Conservation (phyloP, 768 basidiomycete species). For the Russula compacta region DNA sequence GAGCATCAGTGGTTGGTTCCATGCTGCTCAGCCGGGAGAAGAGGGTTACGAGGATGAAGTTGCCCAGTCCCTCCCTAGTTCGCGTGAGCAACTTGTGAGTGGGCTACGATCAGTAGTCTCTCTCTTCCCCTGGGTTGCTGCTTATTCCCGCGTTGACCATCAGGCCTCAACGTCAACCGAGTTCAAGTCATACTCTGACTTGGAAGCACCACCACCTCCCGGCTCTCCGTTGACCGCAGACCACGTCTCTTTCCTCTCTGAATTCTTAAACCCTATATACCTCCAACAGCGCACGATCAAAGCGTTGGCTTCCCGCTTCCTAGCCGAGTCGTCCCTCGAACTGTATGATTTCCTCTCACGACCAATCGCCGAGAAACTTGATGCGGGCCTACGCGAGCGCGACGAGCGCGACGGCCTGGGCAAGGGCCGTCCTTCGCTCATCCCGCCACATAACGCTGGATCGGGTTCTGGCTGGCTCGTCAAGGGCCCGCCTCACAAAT, state of each 20-base stretch:
- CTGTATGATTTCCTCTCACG: constrained; percentile 77
- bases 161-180: constrained; percentile 55
- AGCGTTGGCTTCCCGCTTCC: constrained; percentile 71
- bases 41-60: constrained; percentile 65
- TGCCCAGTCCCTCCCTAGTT: constrained; percentile 50
- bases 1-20: constrained; percentile 97
- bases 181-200: constrained; percentile 40
- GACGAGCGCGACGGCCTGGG: constrained; percentile 58
- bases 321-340: constrained; percentile 79
- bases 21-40: constrained; percentile 84
- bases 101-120: neutral
- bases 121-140: neutral
- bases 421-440: constrained; percentile 36
- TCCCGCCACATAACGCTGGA: constrained; percentile 67
- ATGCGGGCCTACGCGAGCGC: constrained; percentile 50
- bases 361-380: constrained; percentile 58
- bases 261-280: constrained; percentile 86
- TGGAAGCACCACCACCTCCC: constrained; percentile 40
- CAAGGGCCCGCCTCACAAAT: constrained; percentile 88
- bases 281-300: constrained; percentile 75
- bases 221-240: constrained; percentile 45
- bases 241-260: constrained; percentile 63
- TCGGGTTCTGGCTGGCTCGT: constrained; percentile 50
- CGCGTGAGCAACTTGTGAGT: constrained; percentile 88
- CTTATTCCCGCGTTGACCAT: constrained; percentile 13